These are phyloP conservation scores for Capsicum baccatum DNA, from an alignment of 257 asterid species.

Conservation along the genomic window DNA sequence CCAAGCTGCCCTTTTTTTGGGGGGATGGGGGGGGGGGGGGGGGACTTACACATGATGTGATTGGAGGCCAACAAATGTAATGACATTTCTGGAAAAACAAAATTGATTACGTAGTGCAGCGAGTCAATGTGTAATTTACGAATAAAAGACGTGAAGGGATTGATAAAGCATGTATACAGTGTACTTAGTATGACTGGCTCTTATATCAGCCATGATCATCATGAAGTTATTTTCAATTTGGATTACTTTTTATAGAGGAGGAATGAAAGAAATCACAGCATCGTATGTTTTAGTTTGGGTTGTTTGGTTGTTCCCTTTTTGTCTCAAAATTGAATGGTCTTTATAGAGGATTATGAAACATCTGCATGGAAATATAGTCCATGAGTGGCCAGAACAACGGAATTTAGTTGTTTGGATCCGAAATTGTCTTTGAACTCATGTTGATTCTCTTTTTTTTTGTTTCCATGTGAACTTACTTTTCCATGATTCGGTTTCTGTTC, in stretches of 20 bases:
- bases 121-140: conserved; percentile 3
- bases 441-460: neutral
- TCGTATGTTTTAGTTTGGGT: neutral
- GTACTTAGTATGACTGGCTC: conserved; percentile 2
- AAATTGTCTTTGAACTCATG: neutral
- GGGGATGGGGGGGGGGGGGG: too few species aligned
- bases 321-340: neutral
- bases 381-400: conserved; percentile 1
- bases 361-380: neutral
- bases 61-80: neutral
- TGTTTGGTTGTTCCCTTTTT: neutral
- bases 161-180: neutral
- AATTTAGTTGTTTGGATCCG: conserved; percentile 1
- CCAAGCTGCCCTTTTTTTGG: too few species aligned
- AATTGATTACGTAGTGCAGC: neutral
- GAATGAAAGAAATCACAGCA: conserved; percentile 15
- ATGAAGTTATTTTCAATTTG: neutral
- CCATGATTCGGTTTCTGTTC: conserved; percentile 13
- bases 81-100: neutral
- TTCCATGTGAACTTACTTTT: neutral
- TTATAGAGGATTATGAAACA: conserved; percentile 4
- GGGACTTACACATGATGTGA: neutral
- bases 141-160: neutral
- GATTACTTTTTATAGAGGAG: neutral
- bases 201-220: neutral